Base-by-base conservation (phyloP, 768 basidiomycete genomes). In the Mycena albidolilacea region DNA sequence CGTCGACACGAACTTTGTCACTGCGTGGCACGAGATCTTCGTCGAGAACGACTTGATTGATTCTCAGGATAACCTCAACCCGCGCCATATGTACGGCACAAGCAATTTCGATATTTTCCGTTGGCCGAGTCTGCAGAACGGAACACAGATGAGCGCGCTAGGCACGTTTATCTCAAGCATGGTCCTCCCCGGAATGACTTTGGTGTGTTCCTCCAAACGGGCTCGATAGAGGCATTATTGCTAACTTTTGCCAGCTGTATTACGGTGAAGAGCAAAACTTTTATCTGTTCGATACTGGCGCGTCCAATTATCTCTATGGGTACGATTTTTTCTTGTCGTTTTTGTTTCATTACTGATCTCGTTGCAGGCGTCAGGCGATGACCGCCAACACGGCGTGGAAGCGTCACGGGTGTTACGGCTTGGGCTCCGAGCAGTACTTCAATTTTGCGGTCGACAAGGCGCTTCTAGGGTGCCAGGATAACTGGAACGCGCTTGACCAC, bases 71-170 rank as follows among this genome's bases (percentile, higher is more conserved):
- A 4, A 76, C 8, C 82, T 96, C 54, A 96, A 98, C 79, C 96
- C 96, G 3, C 86, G 88, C 73, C 97, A 98, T 82, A 91, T 97
- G 93, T 96, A 87, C 78, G 97, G 97, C 50, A 92, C 92, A n/a
- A 94, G 93, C 79, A 97, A 97, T 79, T 97, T 97, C 84, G 97
- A 97, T 85, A 90, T 98, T 11, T 98, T 93, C 87, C 89, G 97
- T 69, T 98, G 96, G 97, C 95, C 95, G 5, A 91, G 93, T 82
- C 80, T 98, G 77, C 90, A 93, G 77, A 94, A 95, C 77, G 97
- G 97, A 21, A 93, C 92, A 1, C 90, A 94, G 77, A 88, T 88
- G 76, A 92, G 93, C 70, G 92, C 88, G 15, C 81, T 97, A 64
- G 96, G 88, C 0, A 90, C 92, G 12, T 97, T 97, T 79, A 87